phyloP scores from a whole-genome alignment of 2,329 filamentous ascomycete species.

The Colletotrichum lentis region DNA sequence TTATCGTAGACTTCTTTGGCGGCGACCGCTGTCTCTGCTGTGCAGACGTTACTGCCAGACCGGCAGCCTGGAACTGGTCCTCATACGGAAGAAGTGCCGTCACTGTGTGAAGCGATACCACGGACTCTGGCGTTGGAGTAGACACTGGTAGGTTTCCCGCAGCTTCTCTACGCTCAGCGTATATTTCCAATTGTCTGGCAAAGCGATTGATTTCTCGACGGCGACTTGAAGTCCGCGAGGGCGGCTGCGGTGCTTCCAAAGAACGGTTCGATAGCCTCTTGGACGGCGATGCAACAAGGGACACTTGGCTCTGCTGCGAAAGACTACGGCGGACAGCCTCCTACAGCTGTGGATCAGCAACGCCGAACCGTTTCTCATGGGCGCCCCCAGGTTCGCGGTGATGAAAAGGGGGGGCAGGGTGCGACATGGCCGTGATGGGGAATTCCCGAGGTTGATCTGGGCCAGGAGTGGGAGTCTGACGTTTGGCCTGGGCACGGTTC shows the following conservation, averaged over 20 bases:
- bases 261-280: conserved; percentile 6
- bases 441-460: background rate
- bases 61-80: conserved; percentile 61
- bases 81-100: conserved; percentile 62
- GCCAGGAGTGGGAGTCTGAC: background rate
- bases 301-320: conserved; percentile 38
- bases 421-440: background rate
- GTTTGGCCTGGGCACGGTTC: background rate
- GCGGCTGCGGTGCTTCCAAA: conserved; percentile 14
- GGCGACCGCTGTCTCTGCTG: conserved; percentile 49
- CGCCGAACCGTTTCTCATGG: conserved; percentile 32
- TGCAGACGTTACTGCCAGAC: conserved; percentile 64
- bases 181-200: conserved; percentile 35
- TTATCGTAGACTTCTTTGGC: background rate
- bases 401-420: background rate
- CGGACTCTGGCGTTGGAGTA: conserved; percentile 54
- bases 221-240: conserved; percentile 55
- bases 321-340: conserved; percentile 38
- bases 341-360: conserved; percentile 36
- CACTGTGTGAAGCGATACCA: conserved; percentile 59
- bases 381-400: conserved; percentile 4
- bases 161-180: conserved; percentile 46
- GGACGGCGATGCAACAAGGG: conserved; percentile 31
- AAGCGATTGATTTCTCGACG: conserved; percentile 51
- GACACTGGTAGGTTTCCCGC: conserved; percentile 50